A percentile compares a stretch with the other conserved stretches of the same genome.
Conservation (phyloP, 78 protist species). For the Monocercomonoides exilis region DNA sequence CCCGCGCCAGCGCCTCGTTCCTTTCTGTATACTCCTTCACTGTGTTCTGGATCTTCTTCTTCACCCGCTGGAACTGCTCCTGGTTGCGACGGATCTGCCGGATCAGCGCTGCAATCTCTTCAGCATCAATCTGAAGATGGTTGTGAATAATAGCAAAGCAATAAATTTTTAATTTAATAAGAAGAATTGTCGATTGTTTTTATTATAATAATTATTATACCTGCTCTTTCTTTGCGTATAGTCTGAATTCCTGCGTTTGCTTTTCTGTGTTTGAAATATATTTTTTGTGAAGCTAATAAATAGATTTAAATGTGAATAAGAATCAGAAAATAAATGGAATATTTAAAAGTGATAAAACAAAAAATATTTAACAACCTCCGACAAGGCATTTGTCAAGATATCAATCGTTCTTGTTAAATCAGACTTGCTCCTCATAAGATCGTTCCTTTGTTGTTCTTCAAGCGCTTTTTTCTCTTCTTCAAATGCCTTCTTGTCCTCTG, state of each 20-base stretch:
- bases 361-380: no score
- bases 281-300: conserved; percentile 16
- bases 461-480: background rate
- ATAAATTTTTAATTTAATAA: no score
- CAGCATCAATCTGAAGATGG: background rate
- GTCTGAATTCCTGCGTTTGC: conserved; percentile 14
- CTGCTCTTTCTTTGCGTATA: background rate
- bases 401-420: background rate
- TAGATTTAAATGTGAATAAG: no score
- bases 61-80: background rate
- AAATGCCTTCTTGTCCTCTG: conserved; percentile 9
- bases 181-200: no score
- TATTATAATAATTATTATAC: no score
- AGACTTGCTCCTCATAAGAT: background rate
- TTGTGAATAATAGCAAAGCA: no score
- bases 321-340: background rate
- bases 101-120: background rate
- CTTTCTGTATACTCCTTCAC: background rate
- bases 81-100: conserved; percentile 7
- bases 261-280: conserved; percentile 31
- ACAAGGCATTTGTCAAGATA: background rate
- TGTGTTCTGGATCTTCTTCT: background rate
- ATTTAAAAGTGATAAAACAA: no score
- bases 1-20: background rate
- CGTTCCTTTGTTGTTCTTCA: background rate